Evolutionary conservation across 768 basidiomycete species (phyloP).

Genomic region (Tephrocybe sp.): DNA sequence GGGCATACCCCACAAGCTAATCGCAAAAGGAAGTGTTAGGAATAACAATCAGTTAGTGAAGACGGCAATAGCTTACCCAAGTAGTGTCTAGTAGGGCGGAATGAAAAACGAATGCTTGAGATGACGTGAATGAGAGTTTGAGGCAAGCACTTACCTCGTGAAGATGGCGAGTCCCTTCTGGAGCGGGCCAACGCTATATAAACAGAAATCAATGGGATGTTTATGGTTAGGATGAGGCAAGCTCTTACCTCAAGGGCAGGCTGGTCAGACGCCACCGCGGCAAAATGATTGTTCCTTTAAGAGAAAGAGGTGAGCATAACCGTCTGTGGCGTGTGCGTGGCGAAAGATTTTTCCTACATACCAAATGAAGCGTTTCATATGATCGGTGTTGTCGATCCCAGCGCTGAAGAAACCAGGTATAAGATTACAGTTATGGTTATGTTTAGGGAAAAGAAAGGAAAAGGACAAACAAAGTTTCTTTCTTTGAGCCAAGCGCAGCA

Average conservation of each 20-base stretch:
- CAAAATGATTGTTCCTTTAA: slow-evolving; percentile 69
- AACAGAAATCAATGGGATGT: not conserved
- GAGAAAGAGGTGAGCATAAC: not conserved
- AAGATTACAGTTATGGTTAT: not conserved
- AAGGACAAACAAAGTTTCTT: slow-evolving; percentile 52
- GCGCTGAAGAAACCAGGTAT: slow-evolving; percentile 39
- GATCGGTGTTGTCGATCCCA: slow-evolving; percentile 63
- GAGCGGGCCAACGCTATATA: slow-evolving; percentile 51
- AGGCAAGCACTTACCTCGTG: slow-evolving; percentile 47
- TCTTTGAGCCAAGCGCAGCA: slow-evolving; percentile 36
- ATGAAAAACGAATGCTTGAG: too few relatives aligned
- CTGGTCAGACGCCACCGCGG: slow-evolving; percentile 66
- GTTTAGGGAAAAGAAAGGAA: slow-evolving; percentile 1
- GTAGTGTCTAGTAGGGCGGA: too few relatives aligned
- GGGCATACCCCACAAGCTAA: slow-evolving; percentile 75
- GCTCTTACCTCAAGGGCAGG: slow-evolving; percentile 56
- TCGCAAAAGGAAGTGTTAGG: not conserved
- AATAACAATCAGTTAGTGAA: too few relatives aligned
- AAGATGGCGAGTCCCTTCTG: slow-evolving; percentile 39
- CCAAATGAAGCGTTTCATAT: slow-evolving; percentile 73
- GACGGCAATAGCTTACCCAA: not conserved
- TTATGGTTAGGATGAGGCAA: not conserved
- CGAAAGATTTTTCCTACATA: slow-evolving; percentile 18
- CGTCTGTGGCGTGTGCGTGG: not conserved
- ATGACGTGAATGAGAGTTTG: too few relatives aligned